These are phyloP conservation scores for Colletotrichum sp. DNA, from an alignment of 2,329 filamentous ascomycete genomes.

Conservation along the genomic window DNA sequence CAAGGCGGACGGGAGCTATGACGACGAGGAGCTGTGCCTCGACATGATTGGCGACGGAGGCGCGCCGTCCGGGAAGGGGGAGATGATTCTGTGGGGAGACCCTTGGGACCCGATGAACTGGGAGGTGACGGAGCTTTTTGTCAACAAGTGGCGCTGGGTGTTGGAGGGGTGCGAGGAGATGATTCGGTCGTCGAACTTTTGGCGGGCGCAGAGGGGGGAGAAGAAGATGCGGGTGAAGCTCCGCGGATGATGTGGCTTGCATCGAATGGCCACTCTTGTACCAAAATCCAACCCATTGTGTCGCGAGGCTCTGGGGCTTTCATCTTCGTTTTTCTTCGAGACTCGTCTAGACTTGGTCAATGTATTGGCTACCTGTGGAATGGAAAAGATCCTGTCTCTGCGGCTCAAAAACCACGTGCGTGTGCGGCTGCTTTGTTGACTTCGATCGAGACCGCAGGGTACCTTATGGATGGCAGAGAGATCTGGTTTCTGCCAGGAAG, in stretches of 20 bases:
- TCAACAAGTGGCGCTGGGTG: constrained; percentile 48
- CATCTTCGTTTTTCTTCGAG: background rate
- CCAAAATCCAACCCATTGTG: background rate
- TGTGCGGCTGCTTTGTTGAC: background rate
- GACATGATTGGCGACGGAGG: constrained; percentile 1
- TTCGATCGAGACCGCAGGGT: background rate
- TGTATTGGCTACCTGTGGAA: background rate
- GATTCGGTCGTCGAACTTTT: constrained; percentile 39
- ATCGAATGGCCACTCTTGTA: background rate
- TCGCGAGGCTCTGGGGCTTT: background rate
- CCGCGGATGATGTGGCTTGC: background rate
- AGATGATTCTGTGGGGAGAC: constrained; percentile 54
- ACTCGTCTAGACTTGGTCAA: background rate
- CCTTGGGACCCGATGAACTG: constrained; percentile 47
- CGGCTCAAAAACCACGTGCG: background rate
- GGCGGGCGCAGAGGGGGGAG: constrained; percentile 26
- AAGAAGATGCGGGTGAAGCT: background rate
- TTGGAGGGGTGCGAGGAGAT: constrained; percentile 41
- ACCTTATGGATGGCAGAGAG: background rate
- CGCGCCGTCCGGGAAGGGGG: constrained; percentile 24
- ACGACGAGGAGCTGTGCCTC: constrained; percentile 23
- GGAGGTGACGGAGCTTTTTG: constrained; percentile 51
- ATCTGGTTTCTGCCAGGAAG: background rate
- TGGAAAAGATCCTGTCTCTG: background rate
- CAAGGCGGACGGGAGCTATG: background rate